Conservation (phyloP, 75 land plant species). For the Cunninghamia lanceolata region DNA sequence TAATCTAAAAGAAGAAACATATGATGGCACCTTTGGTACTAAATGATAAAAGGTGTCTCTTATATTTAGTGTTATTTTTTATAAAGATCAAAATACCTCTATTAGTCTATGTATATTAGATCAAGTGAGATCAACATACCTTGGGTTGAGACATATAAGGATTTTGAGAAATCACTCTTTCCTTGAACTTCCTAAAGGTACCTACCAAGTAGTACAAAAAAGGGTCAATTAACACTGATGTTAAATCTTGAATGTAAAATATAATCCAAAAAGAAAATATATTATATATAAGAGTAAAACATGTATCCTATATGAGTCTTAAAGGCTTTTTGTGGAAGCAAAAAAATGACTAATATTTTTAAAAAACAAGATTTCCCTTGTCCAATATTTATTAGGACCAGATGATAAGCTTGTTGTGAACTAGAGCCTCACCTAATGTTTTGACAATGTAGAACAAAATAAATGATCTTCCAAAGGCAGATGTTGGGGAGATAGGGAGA, state of each 20-base stretch:
- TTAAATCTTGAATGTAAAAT: neutral
- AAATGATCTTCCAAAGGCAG: no score
- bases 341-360: neutral
- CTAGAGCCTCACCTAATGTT: neutral
- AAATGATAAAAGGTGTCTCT: neutral
- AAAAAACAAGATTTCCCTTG: neutral
- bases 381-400: neutral
- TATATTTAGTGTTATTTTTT: neutral
- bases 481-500: no score
- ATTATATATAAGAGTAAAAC: neutral
- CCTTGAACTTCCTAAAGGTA: conserved; percentile 63
- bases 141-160: conserved; percentile 13
- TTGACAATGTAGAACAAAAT: no score
- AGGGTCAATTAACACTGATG: neutral
- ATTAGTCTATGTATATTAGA: neutral
- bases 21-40: neutral
- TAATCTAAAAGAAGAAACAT: neutral
- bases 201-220: conserved; percentile 22
- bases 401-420: neutral
- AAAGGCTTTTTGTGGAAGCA: neutral
- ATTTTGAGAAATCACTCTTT: conserved; percentile 44
- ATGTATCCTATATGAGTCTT: neutral
- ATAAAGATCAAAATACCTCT: neutral
- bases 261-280: neutral
- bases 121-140: neutral